Percentiles rank a stretch among this genome's conserved stretches.
These are phyloP conservation scores for Echium plantagineum DNA, from an alignment of 257 asterid genomes.

Conservation along the genomic window DNA sequence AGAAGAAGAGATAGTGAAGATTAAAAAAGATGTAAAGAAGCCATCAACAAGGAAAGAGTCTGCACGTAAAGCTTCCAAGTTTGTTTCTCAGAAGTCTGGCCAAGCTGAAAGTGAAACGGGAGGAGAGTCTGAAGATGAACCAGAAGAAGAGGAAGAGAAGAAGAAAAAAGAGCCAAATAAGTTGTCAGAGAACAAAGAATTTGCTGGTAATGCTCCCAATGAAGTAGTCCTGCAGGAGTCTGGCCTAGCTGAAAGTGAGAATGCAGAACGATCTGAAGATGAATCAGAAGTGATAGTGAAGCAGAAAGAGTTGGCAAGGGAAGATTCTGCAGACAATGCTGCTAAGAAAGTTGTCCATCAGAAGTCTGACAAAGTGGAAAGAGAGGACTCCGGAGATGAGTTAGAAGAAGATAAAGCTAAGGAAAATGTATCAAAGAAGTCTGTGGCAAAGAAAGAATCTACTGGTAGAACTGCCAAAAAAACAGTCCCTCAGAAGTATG, in stretches of 20 bases:
- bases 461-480: conserved; percentile 6
- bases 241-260: conserved; percentile 34
- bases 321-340: too few species aligned
- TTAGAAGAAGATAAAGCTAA: conserved; percentile 25
- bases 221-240: conserved; percentile 23
- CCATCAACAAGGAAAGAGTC: neutral
- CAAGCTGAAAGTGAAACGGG: conserved; percentile 23
- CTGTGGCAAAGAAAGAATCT: neutral
- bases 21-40: neutral
- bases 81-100: conserved; percentile 32
- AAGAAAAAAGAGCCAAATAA: neutral
- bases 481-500: conserved; percentile 30
- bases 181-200: too few species aligned
- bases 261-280: conserved; percentile 16
- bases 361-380: conserved; percentile 47
- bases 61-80: conserved; percentile 18
- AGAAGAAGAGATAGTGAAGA: conserved; percentile 2
- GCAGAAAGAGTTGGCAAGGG: neutral
- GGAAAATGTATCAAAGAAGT: neutral
- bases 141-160: conserved; percentile 29
- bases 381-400: conserved; percentile 29
- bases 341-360: conserved; percentile 1
- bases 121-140: conserved; percentile 29
- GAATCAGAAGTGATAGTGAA: conserved; percentile 28
- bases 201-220: too few species aligned